Evolutionary conservation across 768 basidiomycete species (phyloP), one percentile per base, ranked within the genome.

Genomic region (Suillus placidus): DNA sequence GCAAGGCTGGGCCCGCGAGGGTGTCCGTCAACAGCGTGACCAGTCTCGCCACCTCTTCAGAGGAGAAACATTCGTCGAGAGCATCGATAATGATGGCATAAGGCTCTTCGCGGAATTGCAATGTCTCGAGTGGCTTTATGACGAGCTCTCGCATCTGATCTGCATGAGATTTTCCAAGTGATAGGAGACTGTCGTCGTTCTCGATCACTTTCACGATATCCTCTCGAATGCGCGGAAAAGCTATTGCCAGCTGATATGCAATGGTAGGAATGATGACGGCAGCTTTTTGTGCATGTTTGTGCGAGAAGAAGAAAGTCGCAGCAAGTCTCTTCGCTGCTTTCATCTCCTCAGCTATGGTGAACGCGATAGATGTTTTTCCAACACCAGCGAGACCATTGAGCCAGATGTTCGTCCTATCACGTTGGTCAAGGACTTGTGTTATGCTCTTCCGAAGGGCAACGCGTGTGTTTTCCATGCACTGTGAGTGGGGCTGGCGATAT

Each of bases 231-330:
- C 18, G 62, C 3, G 70, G 70, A 1, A 70, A 51, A 3, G 35
- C n/a, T 37, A 43, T 34, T 12, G 70, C 68, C 14, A 71, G 63
- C 35, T 70, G 67, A 37, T 69, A 70, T 6, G 70, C 69, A 5
- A 71, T 60, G 3, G 70, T 70, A 6, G 67, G 67, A 58, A 71
- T 64, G 9, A 71, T 47, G 1, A 55, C 30, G 7, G 54, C 18
- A 18, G 6, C 16, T 32, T 55, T 55, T 34, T 68, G 65, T 7
- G 61, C 63, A 13, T 65, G 61, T 9, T 62, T 52, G 23, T 64
- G 63, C 20, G 70, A 64, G n/a, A 71, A 71, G 69, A 71, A 71
- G 23, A 71, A 71, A 0, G 65, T 64, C 6, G 67, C 70, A 26
- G 64, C 69, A 9, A 71, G 69, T 43, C 67, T 68, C 14, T 30